Evolutionary conservation across 805 yeast species (phyloP), one percentile per base, ranked within the genome.

Genomic region (Metschnikowia henanensis): DNA sequence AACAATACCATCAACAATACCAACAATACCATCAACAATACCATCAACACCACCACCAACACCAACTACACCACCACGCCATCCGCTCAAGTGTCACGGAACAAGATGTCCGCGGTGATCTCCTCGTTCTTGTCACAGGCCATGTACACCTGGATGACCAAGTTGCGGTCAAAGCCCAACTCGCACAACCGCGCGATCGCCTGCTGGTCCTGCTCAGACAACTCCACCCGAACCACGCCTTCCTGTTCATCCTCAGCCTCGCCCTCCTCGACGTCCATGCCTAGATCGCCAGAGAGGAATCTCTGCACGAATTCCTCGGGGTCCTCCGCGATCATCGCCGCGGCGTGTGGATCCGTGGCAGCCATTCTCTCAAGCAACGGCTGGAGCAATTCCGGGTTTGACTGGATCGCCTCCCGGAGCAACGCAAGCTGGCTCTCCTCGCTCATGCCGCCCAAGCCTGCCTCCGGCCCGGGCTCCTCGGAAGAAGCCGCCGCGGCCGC

Each of bases 41-140:
- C n/a, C n/a, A n/a, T n/a, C n/a, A n/a, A n/a, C n/a, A n/a, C n/a
- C n/a, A n/a, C n/a, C n/a, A n/a, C n/a, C n/a, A n/a, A n/a, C n/a
- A n/a, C n/a, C n/a, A n/a, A n/a, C n/a, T n/a, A n/a, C n/a, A n/a
- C n/a, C n/a, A n/a, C n/a, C n/a, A n/a, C n/a, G n/a, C n/a, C n/a
- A n/a, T n/a, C n/a, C n/a, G n/a, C 26, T 20, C 16, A 39, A 5
- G 36, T 32, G 28, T 70, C 75, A 50, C 75, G 68, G 57, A 94
- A 87, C 56, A 94, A 74, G 60, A 89, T 80, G 70, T 94, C 94
- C 17, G 98, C 99, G 33, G 99, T 90, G 58, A 88, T 79, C 72
- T 92, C 97, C 71, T 94, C 99, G 67, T 94, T 89, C 70, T 90
- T 92, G 60, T 94, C 99, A 67, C 99, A 94, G 31, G 98, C 98